A percentile compares a stretch with the other conserved stretches of the same genome.
Evolutionary conservation across 2,329 filamentous ascomycete genomes (phyloP).

Genomic region (Aspergillus transmontanensis): DNA sequence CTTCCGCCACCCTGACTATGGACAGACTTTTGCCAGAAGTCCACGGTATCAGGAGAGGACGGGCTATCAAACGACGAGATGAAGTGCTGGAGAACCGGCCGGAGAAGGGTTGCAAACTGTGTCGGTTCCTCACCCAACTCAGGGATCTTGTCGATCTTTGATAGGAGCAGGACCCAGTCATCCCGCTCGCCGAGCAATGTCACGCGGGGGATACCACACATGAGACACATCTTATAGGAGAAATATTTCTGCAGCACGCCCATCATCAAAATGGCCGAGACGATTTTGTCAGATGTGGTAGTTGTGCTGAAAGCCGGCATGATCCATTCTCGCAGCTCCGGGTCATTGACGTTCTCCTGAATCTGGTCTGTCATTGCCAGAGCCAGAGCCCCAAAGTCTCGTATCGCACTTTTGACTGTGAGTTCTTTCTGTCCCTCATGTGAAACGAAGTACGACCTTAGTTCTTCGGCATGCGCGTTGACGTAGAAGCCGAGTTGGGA

Average conservation of each 20-base stretch:
- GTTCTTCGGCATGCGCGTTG: constrained; percentile 50
- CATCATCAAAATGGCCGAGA: background rate
- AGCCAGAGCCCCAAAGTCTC: constrained; percentile 32
- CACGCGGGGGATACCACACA: background rate
- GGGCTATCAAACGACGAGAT: constrained; percentile 30
- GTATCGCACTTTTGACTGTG: constrained; percentile 18
- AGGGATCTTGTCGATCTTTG: constrained; percentile 46
- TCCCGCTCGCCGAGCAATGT: background rate
- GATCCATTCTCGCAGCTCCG: constrained; percentile 38
- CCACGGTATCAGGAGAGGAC: background rate
- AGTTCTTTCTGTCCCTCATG: constrained; percentile 50
- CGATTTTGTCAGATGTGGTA: background rate
- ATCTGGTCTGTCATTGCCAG: constrained; percentile 43
- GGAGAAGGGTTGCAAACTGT: constrained; percentile 43
- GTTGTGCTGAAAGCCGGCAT: background rate
- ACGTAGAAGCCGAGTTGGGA: constrained; percentile 52
- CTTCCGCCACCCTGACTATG: constrained; percentile 31
- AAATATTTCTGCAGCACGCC: background rate
- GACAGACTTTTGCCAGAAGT: constrained; percentile 19
- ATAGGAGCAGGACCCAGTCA: constrained; percentile 31
- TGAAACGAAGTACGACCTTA: constrained; percentile 46
- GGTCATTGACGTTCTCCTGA: constrained; percentile 12
- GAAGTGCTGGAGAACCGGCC: constrained; percentile 50
- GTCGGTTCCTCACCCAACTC: constrained; percentile 50
- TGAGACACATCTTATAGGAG: background rate